These are phyloP conservation scores for Kwoniella sp. DNA, from an alignment of 768 basidiomycete species.

Conservation along the genomic window DNA sequence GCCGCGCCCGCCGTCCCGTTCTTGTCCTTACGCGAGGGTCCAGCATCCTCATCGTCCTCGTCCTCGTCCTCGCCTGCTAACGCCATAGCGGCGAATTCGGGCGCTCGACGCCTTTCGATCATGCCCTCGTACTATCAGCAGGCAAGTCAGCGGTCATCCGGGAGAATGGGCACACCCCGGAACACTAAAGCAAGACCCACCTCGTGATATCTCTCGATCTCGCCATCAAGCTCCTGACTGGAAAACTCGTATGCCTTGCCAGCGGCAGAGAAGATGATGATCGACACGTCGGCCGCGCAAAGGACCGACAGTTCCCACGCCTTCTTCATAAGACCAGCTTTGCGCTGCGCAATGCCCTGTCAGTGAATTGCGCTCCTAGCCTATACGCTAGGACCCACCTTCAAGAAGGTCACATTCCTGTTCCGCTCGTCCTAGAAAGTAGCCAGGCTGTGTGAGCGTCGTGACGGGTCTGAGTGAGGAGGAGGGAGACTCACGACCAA, in stretches of 20 bases:
- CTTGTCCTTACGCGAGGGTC: constrained; percentile 2
- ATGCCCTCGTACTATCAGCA: constrained; percentile 42
- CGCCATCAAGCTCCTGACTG: constrained; percentile 39
- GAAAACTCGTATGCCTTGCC: constrained; percentile 49
- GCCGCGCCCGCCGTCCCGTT: background rate
- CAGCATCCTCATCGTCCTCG: constrained; percentile 42
- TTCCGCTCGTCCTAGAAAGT: constrained; percentile 45
- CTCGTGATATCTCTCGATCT: constrained; percentile 45
- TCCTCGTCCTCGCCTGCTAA: constrained; percentile 42
- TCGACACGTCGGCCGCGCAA: constrained; percentile 47
- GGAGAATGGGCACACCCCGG: background rate
- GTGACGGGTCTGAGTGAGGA: background rate
- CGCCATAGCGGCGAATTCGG: constrained; percentile 46
- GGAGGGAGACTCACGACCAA: constrained; percentile 34
- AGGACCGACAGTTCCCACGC: constrained; percentile 50
- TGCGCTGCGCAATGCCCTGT: constrained; percentile 25
- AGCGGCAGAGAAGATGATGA: constrained; percentile 44
- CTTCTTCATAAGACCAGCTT: constrained; percentile 50
- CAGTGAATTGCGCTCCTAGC: too few relatives aligned
- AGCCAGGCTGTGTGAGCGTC: too few relatives aligned
- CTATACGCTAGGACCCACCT: constrained; percentile 19
- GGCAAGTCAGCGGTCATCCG: background rate
- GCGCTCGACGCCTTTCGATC: constrained; percentile 45
- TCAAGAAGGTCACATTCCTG: constrained; percentile 50
- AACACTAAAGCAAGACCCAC: constrained; percentile 24